Percentiles rank a stretch among this genome's conserved stretches.
These are phyloP conservation scores for Trichaptum fuscoviolaceum DNA, from an alignment of 768 basidiomycete genomes.

Conservation along the genomic window DNA sequence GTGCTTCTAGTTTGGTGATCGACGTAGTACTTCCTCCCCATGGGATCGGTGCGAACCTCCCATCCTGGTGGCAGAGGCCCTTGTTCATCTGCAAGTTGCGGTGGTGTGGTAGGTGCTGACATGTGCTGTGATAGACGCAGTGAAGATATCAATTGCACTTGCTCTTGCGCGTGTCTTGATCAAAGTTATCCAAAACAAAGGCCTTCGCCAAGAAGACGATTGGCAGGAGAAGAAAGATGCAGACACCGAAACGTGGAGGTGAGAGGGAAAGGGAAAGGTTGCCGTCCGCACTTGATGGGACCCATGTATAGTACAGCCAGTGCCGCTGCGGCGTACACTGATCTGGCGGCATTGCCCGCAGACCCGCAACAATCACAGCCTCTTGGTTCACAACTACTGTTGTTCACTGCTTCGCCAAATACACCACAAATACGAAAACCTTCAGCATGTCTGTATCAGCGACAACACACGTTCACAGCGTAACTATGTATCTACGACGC, in stretches of 20 bases:
- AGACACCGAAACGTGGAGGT: background rate
- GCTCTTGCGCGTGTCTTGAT: too few relatives aligned
- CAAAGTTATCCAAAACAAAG: too few relatives aligned
- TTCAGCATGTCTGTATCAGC: background rate
- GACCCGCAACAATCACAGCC: background rate
- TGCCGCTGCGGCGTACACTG: too few relatives aligned
- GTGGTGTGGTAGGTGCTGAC: background rate
- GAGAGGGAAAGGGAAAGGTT: background rate
- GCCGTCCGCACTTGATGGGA: background rate
- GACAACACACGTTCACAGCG: too few relatives aligned
- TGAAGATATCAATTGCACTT: conserved; percentile 12
- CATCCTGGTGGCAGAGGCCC: conserved; percentile 88
- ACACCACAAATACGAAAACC: background rate
- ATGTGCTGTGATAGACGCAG: conserved; percentile 24
- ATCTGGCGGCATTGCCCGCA: background rate
- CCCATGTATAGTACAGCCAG: background rate
- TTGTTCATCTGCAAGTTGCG: conserved; percentile 68
- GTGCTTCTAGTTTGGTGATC: conserved; percentile 98
- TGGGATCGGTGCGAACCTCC: conserved; percentile 96
- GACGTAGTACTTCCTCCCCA: conserved; percentile 95
- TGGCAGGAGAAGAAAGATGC: background rate
- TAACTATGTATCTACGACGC: too few relatives aligned
- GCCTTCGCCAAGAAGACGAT: background rate
- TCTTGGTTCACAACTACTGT: background rate
- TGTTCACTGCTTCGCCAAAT: background rate